Percentiles rank a stretch among this genome's conserved stretches.
phyloP scores from a whole-genome alignment of 495 filamentous ascomycete genomes.

The Cercophora scortea region DNA sequence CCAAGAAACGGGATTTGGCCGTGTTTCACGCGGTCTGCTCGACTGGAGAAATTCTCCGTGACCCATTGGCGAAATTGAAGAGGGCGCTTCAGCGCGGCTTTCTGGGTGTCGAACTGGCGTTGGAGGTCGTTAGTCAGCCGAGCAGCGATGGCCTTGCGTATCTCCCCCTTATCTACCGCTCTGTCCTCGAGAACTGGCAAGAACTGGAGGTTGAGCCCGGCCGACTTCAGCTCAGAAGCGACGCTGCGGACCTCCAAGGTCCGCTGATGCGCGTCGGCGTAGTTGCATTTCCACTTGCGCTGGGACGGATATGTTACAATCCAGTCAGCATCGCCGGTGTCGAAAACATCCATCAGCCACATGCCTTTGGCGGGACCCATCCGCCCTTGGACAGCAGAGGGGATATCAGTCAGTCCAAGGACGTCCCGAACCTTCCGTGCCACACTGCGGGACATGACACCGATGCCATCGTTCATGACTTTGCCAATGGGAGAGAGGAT shows the following conservation, averaged over 20 bases:
- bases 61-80: conserved; percentile 51
- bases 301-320: conserved; percentile 77
- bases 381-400: conserved; percentile 72
- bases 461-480: conserved; percentile 82
- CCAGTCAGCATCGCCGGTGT: conserved; percentile 45
- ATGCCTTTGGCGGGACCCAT: conserved; percentile 83
- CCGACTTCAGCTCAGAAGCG: conserved; percentile 53
- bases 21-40: conserved; percentile 23
- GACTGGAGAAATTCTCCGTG: conserved; percentile 29
- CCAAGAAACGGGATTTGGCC: conserved; percentile 36
- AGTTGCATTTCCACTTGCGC: conserved; percentile 64
- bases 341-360: conserved; percentile 64
- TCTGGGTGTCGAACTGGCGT: conserved; percentile 50
- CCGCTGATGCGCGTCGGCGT: conserved; percentile 34
- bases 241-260: conserved; percentile 69
- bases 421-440: conserved; percentile 51
- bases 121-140: conserved; percentile 55
- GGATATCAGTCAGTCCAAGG: conserved; percentile 53
- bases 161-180: conserved; percentile 39
- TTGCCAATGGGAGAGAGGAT: conserved; percentile 25
- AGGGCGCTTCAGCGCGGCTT: conserved; percentile 45
- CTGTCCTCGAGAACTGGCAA: conserved; percentile 67
- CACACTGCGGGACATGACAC: conserved; percentile 56
- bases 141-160: conserved; percentile 48
- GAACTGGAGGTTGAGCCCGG: conserved; percentile 69